Conservation (phyloP, 345 rosid species). For the Hevea brasiliensis region DNA sequence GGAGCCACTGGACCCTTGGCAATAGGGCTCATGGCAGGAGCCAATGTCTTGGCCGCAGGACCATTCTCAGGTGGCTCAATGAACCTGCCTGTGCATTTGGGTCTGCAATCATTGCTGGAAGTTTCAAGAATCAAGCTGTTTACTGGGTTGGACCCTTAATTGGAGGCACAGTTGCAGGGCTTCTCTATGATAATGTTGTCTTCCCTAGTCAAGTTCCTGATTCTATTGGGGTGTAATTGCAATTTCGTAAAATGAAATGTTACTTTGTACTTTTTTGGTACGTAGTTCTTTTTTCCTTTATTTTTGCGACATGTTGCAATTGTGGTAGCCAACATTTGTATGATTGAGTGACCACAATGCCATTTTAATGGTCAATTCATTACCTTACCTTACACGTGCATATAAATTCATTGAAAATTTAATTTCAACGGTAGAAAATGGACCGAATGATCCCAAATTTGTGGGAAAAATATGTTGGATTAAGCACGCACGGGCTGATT, state of each 20-base stretch:
- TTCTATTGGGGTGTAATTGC: conserved; percentile 37
- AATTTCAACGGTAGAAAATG: too few relatives aligned
- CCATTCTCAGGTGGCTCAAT: conserved; percentile 91
- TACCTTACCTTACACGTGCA: too few relatives aligned
- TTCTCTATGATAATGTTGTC: conserved; percentile 65
- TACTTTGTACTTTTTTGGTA: too few relatives aligned
- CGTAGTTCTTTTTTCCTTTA: not conserved
- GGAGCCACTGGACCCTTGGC: conserved; percentile 53
- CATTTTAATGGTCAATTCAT: too few relatives aligned
- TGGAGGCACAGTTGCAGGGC: conserved; percentile 71
- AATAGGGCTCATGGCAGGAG: conserved; percentile 73
- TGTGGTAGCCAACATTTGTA: too few relatives aligned
- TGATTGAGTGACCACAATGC: too few relatives aligned
- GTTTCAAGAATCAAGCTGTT: conserved; percentile 83
- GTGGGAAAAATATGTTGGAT: too few relatives aligned
- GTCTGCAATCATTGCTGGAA: conserved; percentile 60
- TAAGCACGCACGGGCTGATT: too few relatives aligned
- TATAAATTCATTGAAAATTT: too few relatives aligned
- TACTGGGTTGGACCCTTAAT: conserved; percentile 91
- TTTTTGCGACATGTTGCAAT: too few relatives aligned
- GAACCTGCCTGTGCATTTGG: conserved; percentile 94
- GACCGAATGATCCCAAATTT: too few relatives aligned
- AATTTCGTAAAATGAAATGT: not conserved
- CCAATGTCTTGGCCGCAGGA: conserved; percentile 65
- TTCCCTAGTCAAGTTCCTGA: conserved; percentile 37